These are phyloP conservation scores for Metarhizium rileyi DNA, from an alignment of 2,329 filamentous ascomycete genomes.

Conservation along the genomic window DNA sequence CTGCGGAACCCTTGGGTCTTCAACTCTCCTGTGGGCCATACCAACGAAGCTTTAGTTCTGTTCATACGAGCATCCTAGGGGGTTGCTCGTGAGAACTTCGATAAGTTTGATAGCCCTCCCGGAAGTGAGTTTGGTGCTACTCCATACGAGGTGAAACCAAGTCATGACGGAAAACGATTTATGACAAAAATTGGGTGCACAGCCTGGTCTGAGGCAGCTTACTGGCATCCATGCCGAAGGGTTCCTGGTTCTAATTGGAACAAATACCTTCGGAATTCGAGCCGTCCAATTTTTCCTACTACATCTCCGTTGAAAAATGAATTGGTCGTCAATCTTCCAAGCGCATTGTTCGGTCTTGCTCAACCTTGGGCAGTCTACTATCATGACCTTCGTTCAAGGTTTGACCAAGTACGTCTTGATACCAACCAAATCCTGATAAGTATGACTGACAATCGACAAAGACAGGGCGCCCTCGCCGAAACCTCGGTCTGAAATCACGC, in stretches of 20 bases:
- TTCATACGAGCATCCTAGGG: conserved; percentile 12
- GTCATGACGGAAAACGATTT: conserved; percentile 10
- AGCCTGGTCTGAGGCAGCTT: conserved; percentile 8
- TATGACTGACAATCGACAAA: neutral
- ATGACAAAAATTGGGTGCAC: conserved; percentile 8
- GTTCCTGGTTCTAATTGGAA: conserved; percentile 16
- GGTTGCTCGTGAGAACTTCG: conserved; percentile 7
- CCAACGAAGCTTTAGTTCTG: conserved; percentile 4
- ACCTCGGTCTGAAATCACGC: neutral
- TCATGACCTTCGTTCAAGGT: conserved; percentile 1
- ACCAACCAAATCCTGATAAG: neutral
- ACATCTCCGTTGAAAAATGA: neutral
- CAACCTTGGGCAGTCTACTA: conserved; percentile 4
- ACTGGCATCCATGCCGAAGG: conserved; percentile 13
- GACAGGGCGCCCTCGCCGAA: neutral
- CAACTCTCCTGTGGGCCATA: neutral
- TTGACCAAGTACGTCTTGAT: conserved; percentile 5
- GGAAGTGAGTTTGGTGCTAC: conserved; percentile 14
- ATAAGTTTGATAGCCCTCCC: conserved; percentile 2
- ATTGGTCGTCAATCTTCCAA: conserved; percentile 3
- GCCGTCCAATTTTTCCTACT: conserved; percentile 6
- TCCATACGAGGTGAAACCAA: conserved; percentile 12
- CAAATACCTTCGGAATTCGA: conserved; percentile 13
- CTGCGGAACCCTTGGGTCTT: conserved; percentile 3
- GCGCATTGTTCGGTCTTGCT: neutral